These are phyloP conservation scores for Trametes gibbosa DNA, from an alignment of 768 basidiomycete genomes.

Conservation along the genomic window DNA sequence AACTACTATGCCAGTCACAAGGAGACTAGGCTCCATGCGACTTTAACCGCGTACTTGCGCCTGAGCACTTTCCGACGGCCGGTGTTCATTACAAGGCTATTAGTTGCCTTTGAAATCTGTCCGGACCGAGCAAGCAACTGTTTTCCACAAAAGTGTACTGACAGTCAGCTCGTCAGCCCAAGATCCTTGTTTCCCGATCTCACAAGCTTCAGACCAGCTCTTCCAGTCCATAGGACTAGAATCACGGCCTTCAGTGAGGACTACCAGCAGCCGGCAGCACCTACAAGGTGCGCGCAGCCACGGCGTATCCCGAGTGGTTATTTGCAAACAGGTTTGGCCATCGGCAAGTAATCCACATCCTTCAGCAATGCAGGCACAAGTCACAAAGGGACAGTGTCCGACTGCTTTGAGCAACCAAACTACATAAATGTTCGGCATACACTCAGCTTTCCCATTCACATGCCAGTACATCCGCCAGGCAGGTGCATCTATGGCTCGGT, in stretches of 20 bases:
- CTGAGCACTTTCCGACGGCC: constrained; percentile 16
- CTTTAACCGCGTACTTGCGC: constrained; percentile 16
- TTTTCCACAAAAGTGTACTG: constrained; percentile 19
- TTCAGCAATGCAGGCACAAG: constrained; percentile 22
- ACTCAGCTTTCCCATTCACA: constrained; percentile 15
- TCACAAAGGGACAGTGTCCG: constrained; percentile 21
- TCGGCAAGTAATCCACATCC: constrained; percentile 38
- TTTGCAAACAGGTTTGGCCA: constrained; percentile 34
- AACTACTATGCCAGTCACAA: constrained; percentile 48
- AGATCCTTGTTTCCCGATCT: constrained; percentile 45
- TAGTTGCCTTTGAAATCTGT: constrained; percentile 18
- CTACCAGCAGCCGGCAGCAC: constrained; percentile 28
- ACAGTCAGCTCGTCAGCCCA: constrained; percentile 19
- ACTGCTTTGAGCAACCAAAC: constrained; percentile 8
- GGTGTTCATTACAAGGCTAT: constrained; percentile 22
- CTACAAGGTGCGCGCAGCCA: constrained; percentile 22
- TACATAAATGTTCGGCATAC: background rate
- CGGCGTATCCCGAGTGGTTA: constrained; percentile 35
- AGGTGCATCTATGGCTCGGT: constrained; percentile 24
- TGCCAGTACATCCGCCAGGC: constrained; percentile 25
- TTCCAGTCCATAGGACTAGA: constrained; percentile 30
- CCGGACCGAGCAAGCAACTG: constrained; percentile 17
- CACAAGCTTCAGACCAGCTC: constrained; percentile 42
- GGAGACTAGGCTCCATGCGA: constrained; percentile 7
- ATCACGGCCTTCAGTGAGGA: constrained; percentile 34